Evolutionary conservation across 1,284 basidiomycete genomes (phyloP).

Genomic region (Irpex sp.): DNA sequence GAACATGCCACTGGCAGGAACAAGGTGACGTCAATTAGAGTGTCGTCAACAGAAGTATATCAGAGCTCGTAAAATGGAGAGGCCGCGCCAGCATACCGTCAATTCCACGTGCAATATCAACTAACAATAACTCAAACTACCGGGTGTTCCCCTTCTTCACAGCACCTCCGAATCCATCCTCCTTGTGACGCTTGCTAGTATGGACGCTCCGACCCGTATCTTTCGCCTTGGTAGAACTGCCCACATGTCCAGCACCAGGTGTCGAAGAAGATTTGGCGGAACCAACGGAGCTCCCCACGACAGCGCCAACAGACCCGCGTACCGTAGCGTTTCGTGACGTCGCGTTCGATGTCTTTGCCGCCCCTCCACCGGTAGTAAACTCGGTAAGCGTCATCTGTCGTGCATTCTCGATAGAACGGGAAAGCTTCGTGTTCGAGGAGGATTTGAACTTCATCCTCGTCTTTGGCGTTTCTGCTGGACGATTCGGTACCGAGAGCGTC

Average conservation of each 20-base stretch:
- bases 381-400: not conserved
- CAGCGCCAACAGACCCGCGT: not conserved
- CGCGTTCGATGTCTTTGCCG: not conserved
- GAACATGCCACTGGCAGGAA: too few species aligned
- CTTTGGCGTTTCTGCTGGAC: constrained; percentile 8
- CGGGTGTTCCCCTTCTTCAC: constrained; percentile 12
- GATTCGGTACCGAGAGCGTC: constrained; percentile 13
- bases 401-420: not conserved
- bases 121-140: not conserved
- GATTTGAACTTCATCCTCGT: not conserved
- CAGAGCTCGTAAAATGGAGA: not conserved
- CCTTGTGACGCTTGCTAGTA: not conserved
- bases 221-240: not conserved
- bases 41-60: not conserved
- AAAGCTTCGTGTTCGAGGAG: not conserved
- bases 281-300: not conserved
- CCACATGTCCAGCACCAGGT: not conserved
- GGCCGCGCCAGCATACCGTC: not conserved
- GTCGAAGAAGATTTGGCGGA: not conserved
- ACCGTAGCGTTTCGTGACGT: not conserved
- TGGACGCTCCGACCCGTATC: not conserved
- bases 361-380: not conserved
- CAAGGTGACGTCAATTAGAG: too few species aligned
- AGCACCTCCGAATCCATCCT: constrained; percentile 4
- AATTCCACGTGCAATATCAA: too few species aligned